Evolutionary conservation across 768 basidiomycete genomes (phyloP).

Genomic region (Chalciporus chontae): DNA sequence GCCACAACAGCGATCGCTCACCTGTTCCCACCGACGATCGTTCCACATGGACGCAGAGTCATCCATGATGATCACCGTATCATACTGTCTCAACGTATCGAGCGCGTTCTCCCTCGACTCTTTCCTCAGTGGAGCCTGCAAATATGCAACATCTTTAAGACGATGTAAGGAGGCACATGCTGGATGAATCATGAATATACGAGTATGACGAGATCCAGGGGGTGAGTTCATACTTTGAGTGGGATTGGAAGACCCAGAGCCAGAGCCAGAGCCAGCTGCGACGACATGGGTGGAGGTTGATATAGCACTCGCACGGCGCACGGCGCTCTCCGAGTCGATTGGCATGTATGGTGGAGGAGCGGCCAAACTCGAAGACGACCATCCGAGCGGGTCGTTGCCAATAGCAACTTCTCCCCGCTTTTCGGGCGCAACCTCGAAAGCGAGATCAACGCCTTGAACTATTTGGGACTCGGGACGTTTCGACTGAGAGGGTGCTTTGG

Average conservation of each 20-base stretch:
- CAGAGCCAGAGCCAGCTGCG: conserved; percentile 3
- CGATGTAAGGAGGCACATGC: conserved; percentile 14
- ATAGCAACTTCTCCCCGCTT: conserved; percentile 1
- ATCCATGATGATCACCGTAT: conserved; percentile 58
- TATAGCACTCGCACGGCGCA: background rate
- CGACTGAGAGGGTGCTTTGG: conserved; percentile 12
- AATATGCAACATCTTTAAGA: conserved; percentile 20
- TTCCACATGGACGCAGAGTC: conserved; percentile 56
- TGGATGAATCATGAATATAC: conserved; percentile 24
- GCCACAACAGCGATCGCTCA: conserved; percentile 16
- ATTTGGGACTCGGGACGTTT: conserved; percentile 5
- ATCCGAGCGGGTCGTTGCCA: background rate
- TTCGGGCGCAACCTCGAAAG: background rate
- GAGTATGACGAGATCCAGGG: conserved; percentile 19
- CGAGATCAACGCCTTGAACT: background rate
- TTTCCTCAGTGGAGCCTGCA: conserved; percentile 23
- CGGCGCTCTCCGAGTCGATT: conserved; percentile 1
- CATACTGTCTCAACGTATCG: conserved; percentile 42
- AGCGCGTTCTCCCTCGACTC: conserved; percentile 29
- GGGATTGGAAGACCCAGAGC: conserved; percentile 3
- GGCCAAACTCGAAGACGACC: conserved; percentile 3
- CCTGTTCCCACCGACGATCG: conserved; percentile 48
- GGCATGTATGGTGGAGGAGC: conserved; percentile 26
- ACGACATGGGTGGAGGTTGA: background rate
- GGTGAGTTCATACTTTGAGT: conserved; percentile 19